These are phyloP conservation scores for Excoecaria agallocha DNA, from an alignment of 345 rosid genomes.

Conservation along the genomic window DNA sequence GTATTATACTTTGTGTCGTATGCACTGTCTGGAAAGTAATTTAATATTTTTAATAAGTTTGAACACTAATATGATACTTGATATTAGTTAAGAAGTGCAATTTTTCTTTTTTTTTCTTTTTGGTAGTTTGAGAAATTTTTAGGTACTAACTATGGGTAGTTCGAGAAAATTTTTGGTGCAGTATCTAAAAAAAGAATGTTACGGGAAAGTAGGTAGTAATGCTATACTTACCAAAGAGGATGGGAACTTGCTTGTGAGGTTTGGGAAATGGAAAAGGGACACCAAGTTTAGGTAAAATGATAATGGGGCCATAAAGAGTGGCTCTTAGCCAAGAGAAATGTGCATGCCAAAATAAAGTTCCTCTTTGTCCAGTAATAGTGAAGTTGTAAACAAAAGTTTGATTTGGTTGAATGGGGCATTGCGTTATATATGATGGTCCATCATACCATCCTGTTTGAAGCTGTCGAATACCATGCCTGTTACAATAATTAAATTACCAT, in stretches of 20 bases:
- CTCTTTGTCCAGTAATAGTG: conserved; percentile 22
- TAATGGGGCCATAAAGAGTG: conserved; percentile 17
- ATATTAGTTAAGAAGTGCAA: too few relatives aligned
- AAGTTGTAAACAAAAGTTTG: conserved; percentile 15
- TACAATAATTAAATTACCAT: neutral
- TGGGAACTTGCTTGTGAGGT: conserved; percentile 22
- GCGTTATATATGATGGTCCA: conserved; percentile 18
- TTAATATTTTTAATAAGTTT: too few relatives aligned
- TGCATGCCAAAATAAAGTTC: conserved; percentile 18
- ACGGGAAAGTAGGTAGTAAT: neutral
- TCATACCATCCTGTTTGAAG: conserved; percentile 17
- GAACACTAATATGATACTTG: too few relatives aligned
- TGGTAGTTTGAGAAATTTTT: too few relatives aligned
- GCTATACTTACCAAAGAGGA: conserved; percentile 14
- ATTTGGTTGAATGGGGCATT: conserved; percentile 13
- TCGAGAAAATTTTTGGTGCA: too few relatives aligned
- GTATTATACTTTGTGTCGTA: too few relatives aligned
- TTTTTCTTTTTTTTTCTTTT: too few relatives aligned
- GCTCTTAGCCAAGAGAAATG: conserved; percentile 18
- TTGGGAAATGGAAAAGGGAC: conserved; percentile 19
- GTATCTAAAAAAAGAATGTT: too few relatives aligned
- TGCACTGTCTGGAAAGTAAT: too few relatives aligned
- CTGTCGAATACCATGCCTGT: conserved; percentile 24
- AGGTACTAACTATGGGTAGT: too few relatives aligned
- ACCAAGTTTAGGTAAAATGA: conserved; percentile 20